These are phyloP conservation scores for Leccinellum rugosiceps DNA, from an alignment of 768 basidiomycete genomes.

Conservation along the genomic window DNA sequence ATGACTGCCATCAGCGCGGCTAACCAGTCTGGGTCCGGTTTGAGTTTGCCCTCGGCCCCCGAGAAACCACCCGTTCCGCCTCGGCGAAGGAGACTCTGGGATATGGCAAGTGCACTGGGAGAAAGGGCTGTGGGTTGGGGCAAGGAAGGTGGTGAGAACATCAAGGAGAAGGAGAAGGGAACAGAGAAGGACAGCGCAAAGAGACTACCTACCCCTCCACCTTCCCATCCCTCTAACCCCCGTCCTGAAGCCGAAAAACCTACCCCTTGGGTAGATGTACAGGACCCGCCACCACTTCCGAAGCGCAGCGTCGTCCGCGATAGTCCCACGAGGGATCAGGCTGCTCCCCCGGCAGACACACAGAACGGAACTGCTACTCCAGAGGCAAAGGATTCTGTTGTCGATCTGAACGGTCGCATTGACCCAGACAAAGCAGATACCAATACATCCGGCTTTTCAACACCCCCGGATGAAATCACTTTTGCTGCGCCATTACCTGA, in stretches of 20 bases:
- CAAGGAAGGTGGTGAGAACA: conserved; percentile 30
- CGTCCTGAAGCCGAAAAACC: conserved; percentile 17
- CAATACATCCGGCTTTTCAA: conserved; percentile 13
- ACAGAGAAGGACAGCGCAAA: conserved; percentile 30
- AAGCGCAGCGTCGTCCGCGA: conserved; percentile 43
- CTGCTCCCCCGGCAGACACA: neutral
- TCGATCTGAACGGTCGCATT: conserved; percentile 1
- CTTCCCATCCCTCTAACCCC: conserved; percentile 24
- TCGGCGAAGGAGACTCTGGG: conserved; percentile 61
- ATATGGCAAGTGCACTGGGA: conserved; percentile 60
- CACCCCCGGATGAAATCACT: conserved; percentile 22
- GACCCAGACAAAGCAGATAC: conserved; percentile 8
- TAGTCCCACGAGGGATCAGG: conserved; percentile 11
- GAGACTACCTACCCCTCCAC: conserved; percentile 20
- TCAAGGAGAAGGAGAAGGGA: conserved; percentile 38
- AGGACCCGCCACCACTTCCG: conserved; percentile 48
- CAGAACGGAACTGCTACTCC: neutral
- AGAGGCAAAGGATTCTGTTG: conserved; percentile 4
- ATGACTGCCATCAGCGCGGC: neutral
- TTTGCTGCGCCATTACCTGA: conserved; percentile 15
- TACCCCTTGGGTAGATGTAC: conserved; percentile 5
- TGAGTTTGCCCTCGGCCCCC: conserved; percentile 4
- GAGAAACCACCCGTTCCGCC: conserved; percentile 64
- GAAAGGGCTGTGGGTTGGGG: conserved; percentile 60
- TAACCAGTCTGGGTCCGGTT: conserved; percentile 2